Conservation (phyloP, 805 yeast genomes). For the Scheffersomyces spartinae region DNA sequence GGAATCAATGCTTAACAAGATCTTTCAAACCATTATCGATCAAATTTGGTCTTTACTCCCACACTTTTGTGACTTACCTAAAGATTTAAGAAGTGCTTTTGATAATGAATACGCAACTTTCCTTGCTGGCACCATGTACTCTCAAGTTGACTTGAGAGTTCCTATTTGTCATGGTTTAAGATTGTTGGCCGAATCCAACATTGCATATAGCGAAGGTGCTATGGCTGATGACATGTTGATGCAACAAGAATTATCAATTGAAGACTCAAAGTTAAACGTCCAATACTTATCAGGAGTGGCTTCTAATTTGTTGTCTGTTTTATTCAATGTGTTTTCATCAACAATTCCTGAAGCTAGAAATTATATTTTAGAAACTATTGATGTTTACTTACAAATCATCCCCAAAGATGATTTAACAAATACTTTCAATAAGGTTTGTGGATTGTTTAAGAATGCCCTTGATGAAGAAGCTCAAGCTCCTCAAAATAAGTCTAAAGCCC, state of each 20-base stretch:
- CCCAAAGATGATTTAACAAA: slow-evolving; percentile 52
- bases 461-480: slow-evolving; percentile 37
- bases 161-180: slow-evolving; percentile 76
- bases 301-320: slow-evolving; percentile 68
- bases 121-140: slow-evolving; percentile 64
- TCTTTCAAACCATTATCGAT: slow-evolving; percentile 75
- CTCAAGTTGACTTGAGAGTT: slow-evolving; percentile 64
- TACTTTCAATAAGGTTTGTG: slow-evolving; percentile 81
- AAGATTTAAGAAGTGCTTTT: slow-evolving; percentile 55
- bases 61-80: slow-evolving; percentile 78
- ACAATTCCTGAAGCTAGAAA: slow-evolving; percentile 78
- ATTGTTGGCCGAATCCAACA: slow-evolving; percentile 65
- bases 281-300: slow-evolving; percentile 56
- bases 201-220: slow-evolving; percentile 50
- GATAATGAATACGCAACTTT: slow-evolving; percentile 68
- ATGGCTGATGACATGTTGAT: slow-evolving; percentile 42
- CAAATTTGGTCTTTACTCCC: slow-evolving; percentile 92
- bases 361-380: slow-evolving; percentile 77
- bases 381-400: slow-evolving; percentile 63
- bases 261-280: slow-evolving; percentile 43
- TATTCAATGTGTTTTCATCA: slow-evolving; percentile 88
- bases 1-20: slow-evolving; percentile 59
- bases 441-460: slow-evolving; percentile 61
- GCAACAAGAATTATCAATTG: slow-evolving; percentile 48
- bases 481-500: slow-evolving; percentile 18